phyloP scores from a whole-genome alignment of 148 eudicot species.

The Heliosperma pusillum region DNA sequence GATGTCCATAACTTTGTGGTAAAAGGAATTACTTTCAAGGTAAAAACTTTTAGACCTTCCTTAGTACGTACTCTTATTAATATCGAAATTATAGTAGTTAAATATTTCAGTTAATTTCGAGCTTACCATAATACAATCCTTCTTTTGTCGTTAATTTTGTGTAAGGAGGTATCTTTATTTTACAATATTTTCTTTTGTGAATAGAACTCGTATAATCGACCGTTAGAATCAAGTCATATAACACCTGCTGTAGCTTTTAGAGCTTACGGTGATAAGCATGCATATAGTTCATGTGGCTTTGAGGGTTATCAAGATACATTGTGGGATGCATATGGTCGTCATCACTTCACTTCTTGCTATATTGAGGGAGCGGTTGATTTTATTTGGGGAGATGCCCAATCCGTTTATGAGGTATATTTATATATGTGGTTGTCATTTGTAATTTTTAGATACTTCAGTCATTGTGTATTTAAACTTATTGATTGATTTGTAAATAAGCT shows the following conservation, averaged over 20 bases:
- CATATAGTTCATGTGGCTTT: constrained; percentile 30
- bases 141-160: no score
- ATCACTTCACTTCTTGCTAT: constrained; percentile 33
- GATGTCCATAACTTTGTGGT: constrained; percentile 27
- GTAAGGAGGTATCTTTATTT: not conserved
- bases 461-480: no score
- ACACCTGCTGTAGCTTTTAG: constrained; percentile 20
- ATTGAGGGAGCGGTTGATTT: constrained; percentile 43
- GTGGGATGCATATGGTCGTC: constrained; percentile 33
- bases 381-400: constrained; percentile 40
- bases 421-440: no score
- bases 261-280: constrained; percentile 40
- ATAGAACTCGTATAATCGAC: constrained; percentile 20
- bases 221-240: not conserved
- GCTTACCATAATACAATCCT: no score
- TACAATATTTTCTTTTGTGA: no score
- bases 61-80: no score
- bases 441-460: no score
- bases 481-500: no score
- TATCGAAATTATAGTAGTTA: no score
- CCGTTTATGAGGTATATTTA: constrained; percentile 34
- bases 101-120: no score
- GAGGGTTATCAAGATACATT: constrained; percentile 45
- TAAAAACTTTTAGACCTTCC: not conserved
- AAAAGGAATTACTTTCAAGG: constrained; percentile 21